phyloP scores from a whole-genome alignment of 2,329 filamentous ascomycete species.

The Trichoderma brevicompactum region DNA sequence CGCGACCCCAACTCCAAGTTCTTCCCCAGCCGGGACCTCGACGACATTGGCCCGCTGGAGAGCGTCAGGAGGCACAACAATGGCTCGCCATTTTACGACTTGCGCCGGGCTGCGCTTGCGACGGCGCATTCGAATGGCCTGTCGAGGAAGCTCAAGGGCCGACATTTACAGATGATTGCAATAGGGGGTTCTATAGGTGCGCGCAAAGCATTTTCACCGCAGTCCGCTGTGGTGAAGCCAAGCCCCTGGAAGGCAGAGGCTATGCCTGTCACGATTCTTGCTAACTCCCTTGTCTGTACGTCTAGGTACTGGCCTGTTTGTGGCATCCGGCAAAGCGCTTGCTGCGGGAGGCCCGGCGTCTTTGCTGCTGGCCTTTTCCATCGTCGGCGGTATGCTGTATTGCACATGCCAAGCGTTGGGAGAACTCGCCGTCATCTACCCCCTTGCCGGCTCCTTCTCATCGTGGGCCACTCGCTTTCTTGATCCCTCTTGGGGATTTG shows the following conservation, averaged over 20 bases:
- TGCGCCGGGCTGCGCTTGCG: constrained; percentile 61
- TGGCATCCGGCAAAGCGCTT: constrained; percentile 76
- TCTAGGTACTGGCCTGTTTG: constrained; percentile 79
- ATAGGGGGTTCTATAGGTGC: constrained; percentile 87
- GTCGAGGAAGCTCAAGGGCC: constrained; percentile 75
- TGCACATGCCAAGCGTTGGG: constrained; percentile 90
- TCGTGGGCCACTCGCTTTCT: constrained; percentile 91
- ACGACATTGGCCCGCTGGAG: constrained; percentile 28
- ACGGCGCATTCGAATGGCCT: constrained; percentile 78
- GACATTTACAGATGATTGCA: constrained; percentile 96
- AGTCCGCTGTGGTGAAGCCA: background rate
- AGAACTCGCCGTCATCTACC: constrained; percentile 88
- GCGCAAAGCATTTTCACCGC: constrained; percentile 27
- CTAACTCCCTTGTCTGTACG: background rate
- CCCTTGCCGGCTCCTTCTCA: constrained; percentile 89
- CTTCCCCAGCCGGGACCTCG: constrained; percentile 51
- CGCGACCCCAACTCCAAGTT: constrained; percentile 59
- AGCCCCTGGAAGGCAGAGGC: too few relatives aligned
- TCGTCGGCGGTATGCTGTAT: constrained; percentile 87
- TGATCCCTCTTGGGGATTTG: constrained; percentile 92
- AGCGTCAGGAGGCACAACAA: constrained; percentile 38
- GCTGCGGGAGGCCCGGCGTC: constrained; percentile 76
- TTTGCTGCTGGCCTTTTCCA: constrained; percentile 73
- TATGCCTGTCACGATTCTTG: background rate
- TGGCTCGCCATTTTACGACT: constrained; percentile 57